phyloP scores from a whole-genome alignment of 2,329 filamentous ascomycete genomes.

The Taxawa tesnikishii region DNA sequence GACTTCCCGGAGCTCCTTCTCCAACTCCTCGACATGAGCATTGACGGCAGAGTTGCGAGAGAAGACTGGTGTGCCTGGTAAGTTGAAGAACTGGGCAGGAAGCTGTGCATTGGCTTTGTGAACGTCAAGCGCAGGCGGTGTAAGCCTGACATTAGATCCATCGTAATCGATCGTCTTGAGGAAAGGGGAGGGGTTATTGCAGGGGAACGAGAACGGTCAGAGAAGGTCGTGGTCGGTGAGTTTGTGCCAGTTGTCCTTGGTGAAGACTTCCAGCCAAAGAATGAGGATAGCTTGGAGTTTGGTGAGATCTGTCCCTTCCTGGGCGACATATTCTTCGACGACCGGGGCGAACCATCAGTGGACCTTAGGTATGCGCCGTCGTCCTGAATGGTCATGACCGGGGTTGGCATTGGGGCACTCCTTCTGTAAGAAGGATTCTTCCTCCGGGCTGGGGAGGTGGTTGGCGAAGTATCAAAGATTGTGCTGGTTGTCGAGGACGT shows the following conservation, averaged over 20 bases:
- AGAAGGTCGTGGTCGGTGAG: constrained; percentile 51
- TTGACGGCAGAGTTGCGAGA: constrained; percentile 27
- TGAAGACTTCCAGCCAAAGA: constrained; percentile 54
- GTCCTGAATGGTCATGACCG: constrained; percentile 20
- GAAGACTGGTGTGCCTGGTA: constrained; percentile 32
- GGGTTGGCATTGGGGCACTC: constrained; percentile 13
- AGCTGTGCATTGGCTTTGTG: constrained; percentile 35
- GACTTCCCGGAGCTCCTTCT: constrained; percentile 87
- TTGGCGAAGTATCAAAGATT: constrained; percentile 2
- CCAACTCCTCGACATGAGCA: constrained; percentile 70
- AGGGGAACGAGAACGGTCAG: constrained; percentile 48
- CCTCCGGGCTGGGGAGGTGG: constrained; percentile 6
- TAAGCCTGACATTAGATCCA: constrained; percentile 15
- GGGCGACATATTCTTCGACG: constrained; percentile 8
- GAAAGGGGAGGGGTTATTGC: constrained; percentile 35
- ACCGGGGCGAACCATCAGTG: constrained; percentile 18
- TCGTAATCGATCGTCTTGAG: constrained; percentile 17
- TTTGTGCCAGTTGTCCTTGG: constrained; percentile 36
- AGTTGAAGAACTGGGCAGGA: constrained; percentile 29
- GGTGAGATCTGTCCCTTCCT: constrained; percentile 30
- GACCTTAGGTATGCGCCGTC: constrained; percentile 19
- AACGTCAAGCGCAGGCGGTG: constrained; percentile 38
- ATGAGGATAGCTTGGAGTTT: constrained; percentile 44
- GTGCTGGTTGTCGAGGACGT: constrained; percentile 1
- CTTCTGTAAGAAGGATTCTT: constrained; percentile 9